phyloP scores from a whole-genome alignment of 2,329 filamentous ascomycete species.

The Colletotrichum magnum region DNA sequence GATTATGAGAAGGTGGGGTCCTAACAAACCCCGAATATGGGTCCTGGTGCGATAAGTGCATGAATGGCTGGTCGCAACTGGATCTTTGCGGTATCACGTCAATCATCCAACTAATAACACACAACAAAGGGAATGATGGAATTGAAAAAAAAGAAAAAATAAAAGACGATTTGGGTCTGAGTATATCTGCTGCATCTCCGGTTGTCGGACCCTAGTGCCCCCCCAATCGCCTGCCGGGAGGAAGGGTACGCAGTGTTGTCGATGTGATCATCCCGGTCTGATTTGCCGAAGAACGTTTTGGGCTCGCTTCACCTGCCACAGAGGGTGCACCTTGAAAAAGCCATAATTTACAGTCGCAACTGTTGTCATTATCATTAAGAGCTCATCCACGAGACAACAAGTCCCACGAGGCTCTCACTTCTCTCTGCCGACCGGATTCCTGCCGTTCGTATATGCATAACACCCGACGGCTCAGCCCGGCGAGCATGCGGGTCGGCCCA shows the following conservation, averaged over 20 bases:
- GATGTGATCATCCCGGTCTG: background rate
- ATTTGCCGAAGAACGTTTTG: background rate
- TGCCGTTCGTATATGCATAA: conserved; percentile 35
- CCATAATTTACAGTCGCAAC: background rate
- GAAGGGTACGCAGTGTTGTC: background rate
- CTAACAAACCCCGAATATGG: conserved; percentile 37
- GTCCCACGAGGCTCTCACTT: conserved; percentile 15
- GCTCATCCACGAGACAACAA: conserved; percentile 19
- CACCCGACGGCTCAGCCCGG: conserved; percentile 17
- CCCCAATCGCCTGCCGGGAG: background rate
- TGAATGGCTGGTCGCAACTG: conserved; percentile 1
- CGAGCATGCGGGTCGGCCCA: conserved; percentile 4
- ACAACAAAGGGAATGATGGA: too few relatives aligned
- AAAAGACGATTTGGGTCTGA: background rate
- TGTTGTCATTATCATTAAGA: conserved; percentile 41
- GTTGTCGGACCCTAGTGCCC: conserved; percentile 10
- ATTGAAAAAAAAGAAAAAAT: conserved; percentile 1
- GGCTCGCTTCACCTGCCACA: background rate
- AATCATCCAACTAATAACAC: conserved; percentile 3
- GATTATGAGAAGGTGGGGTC: conserved; percentile 28
- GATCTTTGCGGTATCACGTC: conserved; percentile 31
- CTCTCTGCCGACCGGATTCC: conserved; percentile 6
- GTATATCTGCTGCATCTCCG: conserved; percentile 14
- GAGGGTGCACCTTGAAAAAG: background rate
- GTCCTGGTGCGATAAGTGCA: conserved; percentile 39